Evolutionary conservation across 2,329 filamentous ascomycete genomes (phyloP).

Genomic region (Lojkania enalia): DNA sequence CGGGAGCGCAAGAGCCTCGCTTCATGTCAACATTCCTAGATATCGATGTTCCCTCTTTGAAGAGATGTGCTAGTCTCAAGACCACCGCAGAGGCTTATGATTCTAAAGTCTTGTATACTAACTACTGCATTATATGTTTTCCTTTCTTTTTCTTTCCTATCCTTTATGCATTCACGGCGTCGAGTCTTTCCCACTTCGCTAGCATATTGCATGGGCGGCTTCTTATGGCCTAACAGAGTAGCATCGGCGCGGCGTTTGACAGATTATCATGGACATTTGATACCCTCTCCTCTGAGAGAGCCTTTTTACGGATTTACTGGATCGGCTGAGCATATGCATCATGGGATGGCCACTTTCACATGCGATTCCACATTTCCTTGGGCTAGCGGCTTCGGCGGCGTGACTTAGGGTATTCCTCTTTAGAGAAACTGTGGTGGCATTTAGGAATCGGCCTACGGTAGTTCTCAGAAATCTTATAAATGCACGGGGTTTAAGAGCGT

Average conservation of each 20-base stretch:
- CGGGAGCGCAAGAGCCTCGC: not conserved
- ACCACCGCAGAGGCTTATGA: not conserved
- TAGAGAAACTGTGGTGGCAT: no score
- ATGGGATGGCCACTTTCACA: no score
- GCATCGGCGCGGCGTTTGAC: slow-evolving; percentile 23
- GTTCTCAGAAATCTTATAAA: no score
- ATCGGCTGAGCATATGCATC: no score
- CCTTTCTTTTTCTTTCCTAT: slow-evolving; percentile 13
- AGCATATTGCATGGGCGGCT: slow-evolving; percentile 25
- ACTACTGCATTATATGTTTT: slow-evolving; percentile 9
- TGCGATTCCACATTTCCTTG: no score
- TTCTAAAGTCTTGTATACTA: slow-evolving; percentile 16
- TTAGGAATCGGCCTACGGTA: no score
- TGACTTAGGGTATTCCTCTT: no score
- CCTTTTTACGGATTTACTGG: no score
- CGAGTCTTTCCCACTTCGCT: slow-evolving; percentile 9
- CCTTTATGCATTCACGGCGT: slow-evolving; percentile 28
- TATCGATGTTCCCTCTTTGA: not conserved
- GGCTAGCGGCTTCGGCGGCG: no score
- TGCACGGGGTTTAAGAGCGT: no score
- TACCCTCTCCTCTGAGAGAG: not conserved
- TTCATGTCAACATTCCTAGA: not conserved
- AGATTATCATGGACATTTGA: not conserved
- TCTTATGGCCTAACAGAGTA: slow-evolving; percentile 15
- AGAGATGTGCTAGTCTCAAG: not conserved